These are phyloP conservation scores for Yamadazyma atlantica DNA, from an alignment of 1,139 yeast genomes.

Conservation along the genomic window DNA sequence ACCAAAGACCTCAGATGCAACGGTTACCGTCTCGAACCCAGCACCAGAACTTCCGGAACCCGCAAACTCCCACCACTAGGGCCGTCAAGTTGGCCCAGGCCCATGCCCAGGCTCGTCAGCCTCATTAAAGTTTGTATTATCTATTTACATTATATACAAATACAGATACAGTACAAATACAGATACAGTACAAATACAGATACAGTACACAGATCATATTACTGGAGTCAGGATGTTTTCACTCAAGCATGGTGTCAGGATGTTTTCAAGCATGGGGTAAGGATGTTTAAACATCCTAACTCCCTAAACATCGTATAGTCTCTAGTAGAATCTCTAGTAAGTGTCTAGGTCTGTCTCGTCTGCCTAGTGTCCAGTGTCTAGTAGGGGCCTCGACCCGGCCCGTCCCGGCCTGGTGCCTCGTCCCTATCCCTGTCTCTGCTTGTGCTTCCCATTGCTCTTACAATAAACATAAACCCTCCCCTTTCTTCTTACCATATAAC, in stretches of 20 bases:
- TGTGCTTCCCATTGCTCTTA: slow-evolving; percentile 89
- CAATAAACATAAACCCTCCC: slow-evolving; percentile 93
- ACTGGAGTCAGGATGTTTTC: too few species aligned
- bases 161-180: not conserved
- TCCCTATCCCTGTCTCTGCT: slow-evolving; percentile 84
- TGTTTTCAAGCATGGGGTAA: too few species aligned
- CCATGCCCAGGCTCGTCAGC: slow-evolving; percentile 11
- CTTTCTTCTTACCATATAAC: slow-evolving; percentile 91
- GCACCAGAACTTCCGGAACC: slow-evolving; percentile 19
- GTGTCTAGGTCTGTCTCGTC: too few species aligned
- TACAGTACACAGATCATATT: too few species aligned
- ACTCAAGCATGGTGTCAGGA: too few species aligned
- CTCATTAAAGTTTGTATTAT: not conserved
- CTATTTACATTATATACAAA: not conserved
- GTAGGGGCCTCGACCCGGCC: too few species aligned
- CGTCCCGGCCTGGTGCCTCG: too few species aligned
- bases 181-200: too few species aligned
- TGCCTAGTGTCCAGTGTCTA: too few species aligned
- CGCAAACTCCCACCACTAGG: slow-evolving; percentile 37
- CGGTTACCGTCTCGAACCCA: slow-evolving; percentile 27
- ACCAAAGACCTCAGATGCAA: slow-evolving; percentile 26
- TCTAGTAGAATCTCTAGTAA: too few species aligned
- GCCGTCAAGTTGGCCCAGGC: slow-evolving; percentile 37
- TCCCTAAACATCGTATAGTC: too few species aligned
- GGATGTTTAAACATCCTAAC: too few species aligned